Evolutionary conservation across 1,139 yeast genomes (phyloP).

Genomic region (Taphrina sp.): DNA sequence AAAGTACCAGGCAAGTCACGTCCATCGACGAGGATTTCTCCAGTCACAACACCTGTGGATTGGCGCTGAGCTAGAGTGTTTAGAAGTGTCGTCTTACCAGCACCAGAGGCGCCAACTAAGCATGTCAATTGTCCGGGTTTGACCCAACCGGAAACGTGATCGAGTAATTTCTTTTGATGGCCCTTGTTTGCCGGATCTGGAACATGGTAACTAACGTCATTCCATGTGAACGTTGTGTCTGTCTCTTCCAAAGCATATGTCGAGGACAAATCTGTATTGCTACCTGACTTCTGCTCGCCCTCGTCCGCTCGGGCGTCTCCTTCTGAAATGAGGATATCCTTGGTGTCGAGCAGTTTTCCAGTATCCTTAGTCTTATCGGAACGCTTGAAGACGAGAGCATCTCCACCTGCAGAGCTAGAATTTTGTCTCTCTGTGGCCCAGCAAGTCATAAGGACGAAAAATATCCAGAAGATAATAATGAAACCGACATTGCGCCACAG

Average conservation of each 20-base stretch:
- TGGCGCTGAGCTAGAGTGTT: slow-evolving; percentile 60
- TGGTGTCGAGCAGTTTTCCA: slow-evolving; percentile 26
- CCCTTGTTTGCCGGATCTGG: slow-evolving; percentile 53
- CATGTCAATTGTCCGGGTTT: slow-evolving; percentile 61
- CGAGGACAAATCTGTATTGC: background rate
- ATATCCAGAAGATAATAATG: slow-evolving; percentile 54
- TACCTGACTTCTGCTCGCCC: slow-evolving; percentile 41
- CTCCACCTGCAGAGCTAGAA: slow-evolving; percentile 75
- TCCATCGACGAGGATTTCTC: slow-evolving; percentile 64
- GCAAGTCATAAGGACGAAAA: slow-evolving; percentile 58
- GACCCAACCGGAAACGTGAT: slow-evolving; percentile 62
- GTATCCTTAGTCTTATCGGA: slow-evolving; percentile 44
- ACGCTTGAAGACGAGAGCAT: slow-evolving; percentile 70
- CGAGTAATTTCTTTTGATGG: slow-evolving; percentile 53
- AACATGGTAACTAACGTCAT: slow-evolving; percentile 53
- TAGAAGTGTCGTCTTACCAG: slow-evolving; percentile 66
- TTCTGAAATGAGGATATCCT: slow-evolving; percentile 50
- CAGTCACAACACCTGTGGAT: slow-evolving; percentile 60
- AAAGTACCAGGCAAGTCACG: slow-evolving; percentile 54
- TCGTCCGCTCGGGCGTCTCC: slow-evolving; percentile 40
- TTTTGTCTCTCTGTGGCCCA: slow-evolving; percentile 49
- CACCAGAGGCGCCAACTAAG: slow-evolving; percentile 65
- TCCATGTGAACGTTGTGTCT: slow-evolving; percentile 58
- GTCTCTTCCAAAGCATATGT: slow-evolving; percentile 3
- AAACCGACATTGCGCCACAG: slow-evolving; percentile 68